Base-by-base conservation (phyloP, 2,329 filamentous ascomycete genomes). In the Elsinoe batatas region DNA sequence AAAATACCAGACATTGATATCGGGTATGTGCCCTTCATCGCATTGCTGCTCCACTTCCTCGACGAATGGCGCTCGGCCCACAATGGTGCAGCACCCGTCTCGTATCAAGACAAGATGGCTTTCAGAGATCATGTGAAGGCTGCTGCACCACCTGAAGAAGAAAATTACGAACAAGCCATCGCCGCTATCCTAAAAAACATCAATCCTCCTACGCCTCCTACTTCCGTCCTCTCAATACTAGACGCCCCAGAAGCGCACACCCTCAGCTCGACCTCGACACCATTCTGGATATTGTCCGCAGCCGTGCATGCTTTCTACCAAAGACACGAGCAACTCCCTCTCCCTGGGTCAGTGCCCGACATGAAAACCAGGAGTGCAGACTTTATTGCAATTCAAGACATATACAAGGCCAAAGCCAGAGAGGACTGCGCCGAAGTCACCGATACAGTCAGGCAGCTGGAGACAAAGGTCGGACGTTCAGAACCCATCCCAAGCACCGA, bases 281-380 rank as follows among this genome's bases (percentile, higher is more conserved):
- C 80, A 57, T 97, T 98, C 73, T 98, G 94, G 93, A 72, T 91
- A 58, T 91, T 96, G 62, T 87, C 88, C 7, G 79, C 83, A 56
- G 91, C 91, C 0, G 77, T 97, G 56, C 83, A 83, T 58, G 67
- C 78, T 17, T 98, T 98, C 69, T 84, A 91, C 68, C 70, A 79
- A 8, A 81, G 81, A 55, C 82, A 96, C 66, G 73, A 78, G 6
- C 78, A 84, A 26, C 77, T 98, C 4, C 93, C 93, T 13, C 76
- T 98, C 0, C 85, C 91, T 0, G 94, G 93, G 11, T 83, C 85
- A 2, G 76, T 98, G 1, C 93, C 94, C 1, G 93, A 98, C 69
- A 98, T 98, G 93, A 98, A 98, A 74, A 90, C 93, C 2, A 82
- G 91, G 66, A 95, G 91, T 3, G 82, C 79, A 56, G 86, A 94